A percentile compares a stretch with the other conserved stretches of the same genome.
Evolutionary conservation across 805 yeast genomes (phyloP).

Genomic region (Tetrapisispora namnaoensis): DNA sequence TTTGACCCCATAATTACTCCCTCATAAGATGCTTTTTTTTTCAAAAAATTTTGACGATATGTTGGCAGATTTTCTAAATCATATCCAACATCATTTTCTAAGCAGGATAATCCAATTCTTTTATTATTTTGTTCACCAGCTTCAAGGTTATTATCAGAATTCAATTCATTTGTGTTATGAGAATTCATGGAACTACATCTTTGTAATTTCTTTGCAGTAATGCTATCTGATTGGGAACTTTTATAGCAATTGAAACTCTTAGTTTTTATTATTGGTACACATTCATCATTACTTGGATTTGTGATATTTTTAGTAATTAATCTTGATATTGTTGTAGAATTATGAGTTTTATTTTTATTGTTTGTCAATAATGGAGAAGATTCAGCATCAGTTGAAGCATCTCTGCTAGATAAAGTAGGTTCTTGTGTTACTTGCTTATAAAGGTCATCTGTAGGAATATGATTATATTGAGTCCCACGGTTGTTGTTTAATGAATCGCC

Average conservation of each 20-base stretch:
- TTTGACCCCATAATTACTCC: background rate
- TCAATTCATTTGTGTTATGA: background rate
- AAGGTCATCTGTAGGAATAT: background rate
- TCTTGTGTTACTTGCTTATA: background rate
- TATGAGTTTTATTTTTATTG: background rate
- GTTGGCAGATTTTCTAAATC: conserved; percentile 28
- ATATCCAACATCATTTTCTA: conserved; percentile 29
- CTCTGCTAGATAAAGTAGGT: background rate
- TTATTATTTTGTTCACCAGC: background rate
- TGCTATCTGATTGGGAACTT: conserved; percentile 4
- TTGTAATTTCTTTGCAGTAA: background rate
- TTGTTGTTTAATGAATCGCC: background rate
- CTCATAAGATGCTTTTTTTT: background rate
- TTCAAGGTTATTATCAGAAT: background rate
- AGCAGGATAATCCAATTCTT: conserved; percentile 14
- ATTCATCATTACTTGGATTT: conserved; percentile 6
- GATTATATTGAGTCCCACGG: background rate
- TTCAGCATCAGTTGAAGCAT: background rate
- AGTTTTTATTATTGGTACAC: conserved; percentile 11
- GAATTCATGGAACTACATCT: background rate
- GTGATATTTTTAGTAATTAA: conserved; percentile 8
- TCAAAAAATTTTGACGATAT: conserved; percentile 24
- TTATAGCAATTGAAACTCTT: conserved; percentile 8
- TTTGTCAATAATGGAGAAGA: background rate
- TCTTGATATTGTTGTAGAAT: conserved; percentile 10